Conservation (phyloP, 306 rosid species). For the Urtica urens region DNA sequence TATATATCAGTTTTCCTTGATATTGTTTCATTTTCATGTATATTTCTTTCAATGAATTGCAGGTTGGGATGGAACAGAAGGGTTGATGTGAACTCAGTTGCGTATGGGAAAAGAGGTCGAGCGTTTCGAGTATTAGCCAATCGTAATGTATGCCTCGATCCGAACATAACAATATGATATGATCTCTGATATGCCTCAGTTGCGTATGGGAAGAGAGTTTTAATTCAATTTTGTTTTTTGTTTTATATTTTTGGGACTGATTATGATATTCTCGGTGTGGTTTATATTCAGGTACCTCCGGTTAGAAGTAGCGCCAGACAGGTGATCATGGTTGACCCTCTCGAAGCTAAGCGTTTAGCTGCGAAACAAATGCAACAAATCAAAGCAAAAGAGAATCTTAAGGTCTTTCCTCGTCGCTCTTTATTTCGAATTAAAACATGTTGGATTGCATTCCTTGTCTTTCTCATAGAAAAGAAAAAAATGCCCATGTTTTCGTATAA, state of each 20-base stretch:
- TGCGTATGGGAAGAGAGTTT: constrained; percentile 24
- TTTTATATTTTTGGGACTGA: too few species aligned
- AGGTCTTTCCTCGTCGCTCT: too few species aligned
- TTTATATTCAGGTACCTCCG: constrained; percentile 43
- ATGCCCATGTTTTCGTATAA: too few species aligned
- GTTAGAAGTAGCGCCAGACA: constrained; percentile 34
- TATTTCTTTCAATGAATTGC: constrained; percentile 16
- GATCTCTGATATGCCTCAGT: constrained; percentile 26
- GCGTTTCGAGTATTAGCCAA: constrained; percentile 56
- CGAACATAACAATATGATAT: constrained; percentile 30
- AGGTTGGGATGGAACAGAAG: constrained; percentile 65
- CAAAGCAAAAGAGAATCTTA: constrained; percentile 62
- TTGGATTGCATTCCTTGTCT: too few species aligned
- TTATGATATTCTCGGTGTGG: background rate
- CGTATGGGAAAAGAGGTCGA: constrained; percentile 45
- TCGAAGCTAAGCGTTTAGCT: constrained; percentile 86
- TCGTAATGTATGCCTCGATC: constrained; percentile 50
- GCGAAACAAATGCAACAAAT: constrained; percentile 75
- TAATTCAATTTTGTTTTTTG: too few species aligned
- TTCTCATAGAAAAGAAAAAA: too few species aligned
- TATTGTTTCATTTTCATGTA: constrained; percentile 1
- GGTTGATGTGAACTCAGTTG: constrained; percentile 32
- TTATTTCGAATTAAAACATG: too few species aligned
- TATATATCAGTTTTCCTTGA: too few species aligned
- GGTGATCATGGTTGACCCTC: constrained; percentile 90